Percentiles rank a stretch among this genome's conserved stretches.
phyloP scores from a whole-genome alignment of 306 rosid genomes.

The Casuarina cunninghamiana region DNA sequence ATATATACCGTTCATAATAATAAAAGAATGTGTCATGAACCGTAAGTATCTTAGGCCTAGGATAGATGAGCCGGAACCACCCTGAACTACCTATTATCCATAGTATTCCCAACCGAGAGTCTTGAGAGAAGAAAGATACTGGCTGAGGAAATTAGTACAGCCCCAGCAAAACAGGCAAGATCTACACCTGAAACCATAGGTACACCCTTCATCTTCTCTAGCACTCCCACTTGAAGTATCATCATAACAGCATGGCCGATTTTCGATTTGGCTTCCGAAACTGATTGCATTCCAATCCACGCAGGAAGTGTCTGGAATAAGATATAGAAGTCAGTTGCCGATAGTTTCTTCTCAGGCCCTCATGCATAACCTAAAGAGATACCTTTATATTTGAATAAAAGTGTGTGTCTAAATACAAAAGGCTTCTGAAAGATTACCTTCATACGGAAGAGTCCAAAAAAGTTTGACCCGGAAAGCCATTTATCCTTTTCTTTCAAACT shows the following conservation, averaged over 20 bases:
- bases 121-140: conserved; percentile 44
- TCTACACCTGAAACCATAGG: conserved; percentile 43
- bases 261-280: conserved; percentile 48
- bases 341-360: too few species aligned
- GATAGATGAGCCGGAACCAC: neutral
- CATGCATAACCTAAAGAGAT: neutral
- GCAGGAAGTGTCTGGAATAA: conserved; percentile 40
- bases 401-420: neutral
- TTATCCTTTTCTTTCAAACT: conserved; percentile 23
- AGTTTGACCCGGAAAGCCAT: conserved; percentile 34
- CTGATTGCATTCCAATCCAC: conserved; percentile 46
- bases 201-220: conserved; percentile 48
- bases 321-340: neutral
- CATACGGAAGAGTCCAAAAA: conserved; percentile 45
- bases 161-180: conserved; percentile 55
- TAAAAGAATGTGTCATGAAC: neutral
- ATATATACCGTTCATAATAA: neutral
- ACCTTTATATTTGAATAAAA: neutral
- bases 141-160: conserved; percentile 50
- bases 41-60: neutral
- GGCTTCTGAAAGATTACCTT: conserved; percentile 32
- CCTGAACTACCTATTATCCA: neutral
- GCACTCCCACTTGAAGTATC: conserved; percentile 59
- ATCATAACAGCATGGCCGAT: conserved; percentile 56
- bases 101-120: conserved; percentile 20